These are phyloP conservation scores for Melanopsichium pennsylvanicum DNA, from an alignment of 1,284 basidiomycete genomes.

Conservation along the genomic window DNA sequence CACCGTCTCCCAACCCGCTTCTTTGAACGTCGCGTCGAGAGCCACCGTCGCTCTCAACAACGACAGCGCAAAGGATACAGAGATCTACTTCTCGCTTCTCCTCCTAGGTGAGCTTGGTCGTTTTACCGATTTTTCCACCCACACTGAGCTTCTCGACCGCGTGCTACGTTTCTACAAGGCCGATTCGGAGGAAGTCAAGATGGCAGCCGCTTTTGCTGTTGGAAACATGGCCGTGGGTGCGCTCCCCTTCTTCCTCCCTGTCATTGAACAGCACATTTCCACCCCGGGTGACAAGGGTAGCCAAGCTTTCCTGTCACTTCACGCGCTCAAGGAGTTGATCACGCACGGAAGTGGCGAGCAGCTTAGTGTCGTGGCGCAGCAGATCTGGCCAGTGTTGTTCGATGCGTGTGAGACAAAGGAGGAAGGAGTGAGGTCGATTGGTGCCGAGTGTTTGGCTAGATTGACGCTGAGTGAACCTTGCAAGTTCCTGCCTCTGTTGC, in stretches of 20 bases:
- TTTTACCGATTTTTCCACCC: conserved; percentile 46
- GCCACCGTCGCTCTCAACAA: conserved; percentile 23
- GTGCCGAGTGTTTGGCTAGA: conserved; percentile 94
- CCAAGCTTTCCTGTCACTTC: conserved; percentile 73
- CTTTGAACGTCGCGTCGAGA: conserved; percentile 23
- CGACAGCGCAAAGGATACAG: conserved; percentile 36
- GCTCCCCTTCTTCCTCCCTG: conserved; percentile 81
- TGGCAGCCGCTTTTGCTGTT: conserved; percentile 64
- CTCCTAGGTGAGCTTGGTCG: conserved; percentile 56
- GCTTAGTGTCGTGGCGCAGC: conserved; percentile 82
- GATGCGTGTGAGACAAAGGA: conserved; percentile 69
- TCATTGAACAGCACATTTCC: conserved; percentile 82
- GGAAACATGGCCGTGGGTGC: conserved; percentile 95
- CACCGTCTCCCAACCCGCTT: conserved; percentile 26
- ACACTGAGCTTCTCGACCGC: conserved; percentile 31
- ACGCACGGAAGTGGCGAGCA: conserved; percentile 84
- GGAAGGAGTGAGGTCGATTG: conserved; percentile 90
- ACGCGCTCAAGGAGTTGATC: conserved; percentile 95
- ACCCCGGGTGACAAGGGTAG: conserved; percentile 57
- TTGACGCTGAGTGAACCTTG: conserved; percentile 88
- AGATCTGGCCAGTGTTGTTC: conserved; percentile 80
- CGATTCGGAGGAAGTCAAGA: conserved; percentile 55
- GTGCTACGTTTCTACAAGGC: conserved; percentile 38
- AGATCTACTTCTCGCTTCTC: conserved; percentile 50
- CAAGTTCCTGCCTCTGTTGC: conserved; percentile 74